Evolutionary conservation across 1,284 basidiomycete species (phyloP), one percentile per base, ranked within the genome.

Genomic region (Erythrobasidium hasegawianum): DNA sequence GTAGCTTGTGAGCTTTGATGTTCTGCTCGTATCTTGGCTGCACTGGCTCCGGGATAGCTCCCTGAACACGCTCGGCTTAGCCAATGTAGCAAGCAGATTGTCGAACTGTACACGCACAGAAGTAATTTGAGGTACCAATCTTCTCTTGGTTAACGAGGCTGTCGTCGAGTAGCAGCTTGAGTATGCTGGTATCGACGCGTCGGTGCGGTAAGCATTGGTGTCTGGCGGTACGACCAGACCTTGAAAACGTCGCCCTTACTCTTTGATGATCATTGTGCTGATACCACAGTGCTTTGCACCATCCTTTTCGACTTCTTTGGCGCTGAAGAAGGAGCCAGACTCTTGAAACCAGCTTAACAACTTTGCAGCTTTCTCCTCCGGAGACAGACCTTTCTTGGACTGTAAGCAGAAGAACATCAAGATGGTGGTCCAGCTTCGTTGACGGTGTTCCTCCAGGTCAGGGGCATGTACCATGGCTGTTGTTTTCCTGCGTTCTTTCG

Each of bases 41-140:
- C 62, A 18, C 43, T 53, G 26, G 62, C 62, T 22, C 62, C 62
- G 2, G 62, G 62, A 49, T 50, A 65, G 62, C 62, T 65, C 62
- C 62, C 62, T 65, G 27, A 5, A 43, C 18, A 33, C 29, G 49
- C 29, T n/a, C n/a, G 52, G 39, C 20, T 13, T 14, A 45, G 40
- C 24, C 14, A n/a, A 29, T 26, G 14, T 20, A 11, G 39, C n/a
- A n/a, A n/a, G n/a, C n/a, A n/a, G 24, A 45, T 18, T 33, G 49
- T 38, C 43, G 43, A 27, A 22, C n/a, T n/a, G 40, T 39, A 16
- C 5, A 29, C 59, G 1, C 43, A 58, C 62, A 65, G 18, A 55
- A 65, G 47, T 65, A 65, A 43, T 65, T 65, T 22, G 62, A 65
- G 13, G 62, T 65, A 14, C 62, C 62, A 39, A 65, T 49, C 22